Evolutionary conservation across 805 yeast species (phyloP).

Genomic region (Maudiozyma turicensis): DNA sequence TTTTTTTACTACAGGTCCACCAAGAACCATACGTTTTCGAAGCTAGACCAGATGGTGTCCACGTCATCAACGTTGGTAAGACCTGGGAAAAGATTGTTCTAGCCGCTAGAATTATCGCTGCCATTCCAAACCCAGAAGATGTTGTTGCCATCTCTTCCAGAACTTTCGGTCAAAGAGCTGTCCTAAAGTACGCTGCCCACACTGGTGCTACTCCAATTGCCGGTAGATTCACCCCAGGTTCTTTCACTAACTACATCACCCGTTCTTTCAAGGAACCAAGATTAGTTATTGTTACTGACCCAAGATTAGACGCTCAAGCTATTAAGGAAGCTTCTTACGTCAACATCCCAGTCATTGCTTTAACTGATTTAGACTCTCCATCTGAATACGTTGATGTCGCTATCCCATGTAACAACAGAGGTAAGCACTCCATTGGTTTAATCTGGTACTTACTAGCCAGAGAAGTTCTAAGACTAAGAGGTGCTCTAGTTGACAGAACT

Average conservation of each 20-base stretch:
- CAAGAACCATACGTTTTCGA: conserved; percentile 65
- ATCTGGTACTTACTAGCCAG: conserved; percentile 99
- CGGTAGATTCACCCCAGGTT: conserved; percentile 99
- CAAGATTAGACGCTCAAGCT: conserved; percentile 99
- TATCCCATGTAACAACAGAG: conserved; percentile 99
- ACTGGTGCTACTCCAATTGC: conserved; percentile 99
- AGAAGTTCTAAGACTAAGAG: conserved; percentile 98
- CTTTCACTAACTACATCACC: conserved; percentile 99
- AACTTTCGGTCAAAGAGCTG: conserved; percentile 99
- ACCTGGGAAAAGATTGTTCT: conserved; percentile 99
- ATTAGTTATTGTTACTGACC: conserved; percentile 97
- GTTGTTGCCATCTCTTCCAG: conserved; percentile 98
- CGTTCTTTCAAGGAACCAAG: conserved; percentile 99
- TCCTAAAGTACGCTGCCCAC: conserved; percentile 98
- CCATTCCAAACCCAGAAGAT: conserved; percentile 96
- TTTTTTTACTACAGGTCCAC: conserved; percentile 8
- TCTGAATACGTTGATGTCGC: conserved; percentile 98
- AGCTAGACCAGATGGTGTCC: conserved; percentile 99
- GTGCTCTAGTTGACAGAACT: conserved; percentile 90
- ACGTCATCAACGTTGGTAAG: conserved; percentile 95
- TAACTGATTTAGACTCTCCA: conserved; percentile 97
- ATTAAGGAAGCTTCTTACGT: conserved; percentile 99
- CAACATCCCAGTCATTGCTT: conserved; percentile 99
- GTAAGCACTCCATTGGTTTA: conserved; percentile 99
- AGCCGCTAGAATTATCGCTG: conserved; percentile 99